phyloP scores from a whole-genome alignment of 2,329 filamentous ascomycete species.

The Teratosphaeria epicoccoides region DNA sequence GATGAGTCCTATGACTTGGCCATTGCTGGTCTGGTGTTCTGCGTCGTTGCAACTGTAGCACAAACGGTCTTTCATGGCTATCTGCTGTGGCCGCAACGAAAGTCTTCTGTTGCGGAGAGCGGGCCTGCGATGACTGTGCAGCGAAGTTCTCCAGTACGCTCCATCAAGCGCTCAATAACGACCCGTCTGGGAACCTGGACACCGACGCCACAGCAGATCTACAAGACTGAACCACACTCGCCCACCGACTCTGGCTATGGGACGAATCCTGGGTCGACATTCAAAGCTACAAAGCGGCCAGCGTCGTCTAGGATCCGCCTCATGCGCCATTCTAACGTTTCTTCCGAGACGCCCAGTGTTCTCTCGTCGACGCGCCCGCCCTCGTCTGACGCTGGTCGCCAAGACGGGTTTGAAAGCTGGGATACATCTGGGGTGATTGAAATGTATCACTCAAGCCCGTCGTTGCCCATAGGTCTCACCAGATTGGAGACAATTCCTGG shows the following conservation, averaged over 20 bases:
- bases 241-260: slow-evolving; percentile 12
- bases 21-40: slow-evolving; percentile 19
- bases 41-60: slow-evolving; percentile 15
- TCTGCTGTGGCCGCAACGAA: slow-evolving; percentile 13
- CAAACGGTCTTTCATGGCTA: slow-evolving; percentile 16
- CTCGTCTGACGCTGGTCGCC: slow-evolving; percentile 25
- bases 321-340: slow-evolving; percentile 44
- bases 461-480: slow-evolving; percentile 38
- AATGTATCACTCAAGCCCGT: slow-evolving; percentile 30
- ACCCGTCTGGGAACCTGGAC: slow-evolving; percentile 17
- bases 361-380: slow-evolving; percentile 18
- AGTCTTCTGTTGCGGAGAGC: slow-evolving; percentile 1
- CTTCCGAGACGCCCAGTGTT: slow-evolving; percentile 24
- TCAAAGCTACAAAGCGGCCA: slow-evolving; percentile 36
- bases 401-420: slow-evolving; percentile 63
- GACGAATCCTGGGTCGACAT: slow-evolving; percentile 14
- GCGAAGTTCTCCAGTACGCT: slow-evolving; percentile 7
- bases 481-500: slow-evolving; percentile 61
- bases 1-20: slow-evolving; percentile 6
- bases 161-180: slow-evolving; percentile 10
- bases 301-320: slow-evolving; percentile 48
- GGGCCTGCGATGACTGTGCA: background rate
- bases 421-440: slow-evolving; percentile 59
- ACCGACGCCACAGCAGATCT: slow-evolving; percentile 14
- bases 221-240: slow-evolving; percentile 11